Evolutionary conservation across 2,329 filamentous ascomycete species (phyloP), one percentile per base, ranked within the genome.

Genomic region (Aureobasidium sp.): DNA sequence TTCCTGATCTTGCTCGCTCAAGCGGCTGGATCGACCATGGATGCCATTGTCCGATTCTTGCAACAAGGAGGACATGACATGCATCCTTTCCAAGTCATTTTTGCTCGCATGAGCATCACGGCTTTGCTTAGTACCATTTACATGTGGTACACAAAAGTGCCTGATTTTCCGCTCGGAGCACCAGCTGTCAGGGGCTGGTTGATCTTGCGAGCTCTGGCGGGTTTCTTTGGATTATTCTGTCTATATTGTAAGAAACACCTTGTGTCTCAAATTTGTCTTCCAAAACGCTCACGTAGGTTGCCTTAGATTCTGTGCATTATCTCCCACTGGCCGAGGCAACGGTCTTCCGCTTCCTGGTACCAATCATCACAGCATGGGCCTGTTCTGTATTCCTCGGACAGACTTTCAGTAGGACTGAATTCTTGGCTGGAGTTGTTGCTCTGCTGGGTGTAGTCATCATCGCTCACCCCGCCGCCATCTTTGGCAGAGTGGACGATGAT

Each of bases 81-180:
- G 55, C 55, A 59, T 42, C 45, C 55, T n/a, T 59, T 59, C 35
- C 55, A 59, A 4, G 45, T 59, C 45, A 59, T 59, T 6, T 59
- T 59, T 49, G 55, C 55, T 19, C 45, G 55, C 4, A 59, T 59
- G 55, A 59, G 55, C 29, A 40, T 49, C 10, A 59, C 55, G 25
- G 42, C 45, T 17, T 2, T 59, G 8, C 37, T 59, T 3, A 59
- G 55, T 23, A 50, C 21, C 2, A 5, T 49, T 2, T 59, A 59
- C 2, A 49, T 59, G 55, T 59, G 55, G 55, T 50, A 35, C 19
- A 59, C 42, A 15, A 42, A 15, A 19, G 55, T 59, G 2, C 55
- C 55, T 6, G 43, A 59, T 40, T 59, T 49, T 7, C 43, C 43
- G 9, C 43, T 59, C 3, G 55, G 55, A 17, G 45, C 29, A 17